These are phyloP conservation scores for Gaeumannomyces tritici DNA, from an alignment of 2,329 filamentous ascomycete species.

Conservation along the genomic window DNA sequence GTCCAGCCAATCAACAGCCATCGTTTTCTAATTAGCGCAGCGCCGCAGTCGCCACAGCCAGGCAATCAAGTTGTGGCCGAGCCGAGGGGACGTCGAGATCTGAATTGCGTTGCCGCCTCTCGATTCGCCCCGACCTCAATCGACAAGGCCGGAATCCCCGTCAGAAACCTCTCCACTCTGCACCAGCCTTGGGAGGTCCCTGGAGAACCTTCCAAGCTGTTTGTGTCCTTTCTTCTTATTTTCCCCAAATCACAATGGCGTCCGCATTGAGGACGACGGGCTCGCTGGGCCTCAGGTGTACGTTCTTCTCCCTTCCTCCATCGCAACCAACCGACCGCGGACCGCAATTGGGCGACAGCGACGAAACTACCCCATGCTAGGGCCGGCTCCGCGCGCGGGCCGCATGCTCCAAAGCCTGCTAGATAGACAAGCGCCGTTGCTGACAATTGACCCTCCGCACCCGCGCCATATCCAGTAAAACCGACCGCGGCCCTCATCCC, in stretches of 20 bases:
- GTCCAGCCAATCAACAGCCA: neutral
- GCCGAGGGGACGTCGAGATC: neutral
- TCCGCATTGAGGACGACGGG: conserved; percentile 39
- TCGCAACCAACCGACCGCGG: too few relatives aligned
- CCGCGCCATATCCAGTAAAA: neutral
- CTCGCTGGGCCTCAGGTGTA: conserved; percentile 36
- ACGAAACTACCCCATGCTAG: neutral
- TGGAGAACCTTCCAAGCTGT: neutral
- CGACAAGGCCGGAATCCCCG: neutral
- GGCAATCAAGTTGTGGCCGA: neutral
- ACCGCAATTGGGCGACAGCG: neutral
- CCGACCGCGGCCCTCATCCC: conserved; percentile 22
- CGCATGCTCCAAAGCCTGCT: neutral
- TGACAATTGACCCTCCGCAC: neutral
- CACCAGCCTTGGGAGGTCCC: neutral
- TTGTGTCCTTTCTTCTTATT: neutral
- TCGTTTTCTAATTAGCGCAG: neutral
- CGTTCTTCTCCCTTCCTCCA: neutral
- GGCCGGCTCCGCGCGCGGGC: conserved; percentile 16
- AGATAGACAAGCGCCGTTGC: neutral
- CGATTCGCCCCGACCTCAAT: neutral
- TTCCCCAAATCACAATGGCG: conserved; percentile 28
- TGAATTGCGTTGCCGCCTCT: neutral
- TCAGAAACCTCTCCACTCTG: conserved; percentile 1
- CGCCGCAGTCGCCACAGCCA: neutral